phyloP scores from a whole-genome alignment of 208 protist species.

The Trypanosoma platydactyli region DNA sequence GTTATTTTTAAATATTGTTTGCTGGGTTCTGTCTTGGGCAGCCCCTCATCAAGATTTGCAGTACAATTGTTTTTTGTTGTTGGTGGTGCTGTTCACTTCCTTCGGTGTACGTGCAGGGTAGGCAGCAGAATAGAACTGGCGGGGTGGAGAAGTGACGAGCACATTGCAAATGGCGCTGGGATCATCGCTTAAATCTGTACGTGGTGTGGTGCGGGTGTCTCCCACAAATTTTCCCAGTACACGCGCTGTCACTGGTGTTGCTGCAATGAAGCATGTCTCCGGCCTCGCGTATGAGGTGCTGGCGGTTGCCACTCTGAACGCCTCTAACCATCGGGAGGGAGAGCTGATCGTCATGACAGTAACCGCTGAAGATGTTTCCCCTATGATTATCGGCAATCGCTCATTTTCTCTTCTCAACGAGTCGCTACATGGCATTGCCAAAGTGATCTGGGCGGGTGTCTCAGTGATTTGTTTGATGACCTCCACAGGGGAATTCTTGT shows the following conservation, averaged over 20 bases:
- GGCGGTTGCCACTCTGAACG: constrained; percentile 11
- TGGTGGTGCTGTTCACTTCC: too few species aligned
- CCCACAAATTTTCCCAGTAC: neutral
- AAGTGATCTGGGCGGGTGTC: constrained; percentile 29
- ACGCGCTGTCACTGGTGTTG: constrained; percentile 14
- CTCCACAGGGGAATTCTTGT: constrained; percentile 20
- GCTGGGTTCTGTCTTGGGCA: neutral
- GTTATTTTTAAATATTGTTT: neutral
- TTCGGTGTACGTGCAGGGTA: too few species aligned
- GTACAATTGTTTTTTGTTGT: too few species aligned
- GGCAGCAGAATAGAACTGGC: too few species aligned
- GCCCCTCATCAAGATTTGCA: too few species aligned
- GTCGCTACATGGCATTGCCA: constrained; percentile 22
- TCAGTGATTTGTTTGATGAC: constrained; percentile 29
- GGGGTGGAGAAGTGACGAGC: neutral
- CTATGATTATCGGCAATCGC: constrained; percentile 18
- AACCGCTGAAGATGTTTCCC: neutral
- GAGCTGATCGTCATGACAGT: constrained; percentile 26
- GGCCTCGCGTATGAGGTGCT: neutral
- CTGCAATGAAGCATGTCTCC: neutral
- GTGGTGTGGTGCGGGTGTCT: constrained; percentile 8
- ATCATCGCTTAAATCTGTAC: neutral
- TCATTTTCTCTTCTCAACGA: constrained; percentile 16
- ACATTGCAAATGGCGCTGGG: neutral
- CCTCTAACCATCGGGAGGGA: neutral